These are phyloP conservation scores for Coleophoma cylindrospora DNA, from an alignment of 2,329 filamentous ascomycete genomes.

Conservation along the genomic window DNA sequence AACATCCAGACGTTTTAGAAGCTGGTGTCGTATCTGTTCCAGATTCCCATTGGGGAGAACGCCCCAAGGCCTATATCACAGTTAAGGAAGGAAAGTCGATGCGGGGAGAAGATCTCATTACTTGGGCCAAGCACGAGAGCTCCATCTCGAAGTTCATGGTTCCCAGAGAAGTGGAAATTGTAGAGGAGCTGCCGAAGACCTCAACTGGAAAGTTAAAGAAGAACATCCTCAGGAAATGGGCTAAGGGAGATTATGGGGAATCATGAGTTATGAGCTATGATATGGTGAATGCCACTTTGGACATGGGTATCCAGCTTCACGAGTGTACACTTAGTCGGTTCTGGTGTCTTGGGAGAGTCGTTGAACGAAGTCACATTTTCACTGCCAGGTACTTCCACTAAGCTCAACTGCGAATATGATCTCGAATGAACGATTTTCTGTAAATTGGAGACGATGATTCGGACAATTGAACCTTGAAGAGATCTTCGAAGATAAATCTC, in stretches of 20 bases:
- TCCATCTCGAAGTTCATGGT: conserved; percentile 90
- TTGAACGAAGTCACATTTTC: no score
- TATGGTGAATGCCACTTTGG: no score
- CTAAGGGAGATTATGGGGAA: conserved; percentile 7
- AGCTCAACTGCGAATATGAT: no score
- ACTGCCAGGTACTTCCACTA: no score
- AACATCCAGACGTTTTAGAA: conserved; percentile 86
- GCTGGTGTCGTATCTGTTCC: conserved; percentile 84
- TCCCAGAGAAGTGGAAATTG: conserved; percentile 66
- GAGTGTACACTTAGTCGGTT: no score
- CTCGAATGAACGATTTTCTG: no score
- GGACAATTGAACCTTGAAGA: no score
- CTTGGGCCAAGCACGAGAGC: conserved; percentile 79
- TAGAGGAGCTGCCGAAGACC: conserved; percentile 90
- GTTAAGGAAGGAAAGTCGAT: conserved; percentile 62
- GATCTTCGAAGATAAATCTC: no score
- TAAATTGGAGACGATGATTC: no score
- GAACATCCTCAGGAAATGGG: conserved; percentile 75
- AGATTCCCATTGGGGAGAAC: conserved; percentile 90
- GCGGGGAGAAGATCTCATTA: conserved; percentile 65
- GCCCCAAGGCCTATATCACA: conserved; percentile 92
- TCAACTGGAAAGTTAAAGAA: conserved; percentile 96
- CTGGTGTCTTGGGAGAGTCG: no score
- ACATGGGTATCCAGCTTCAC: no score
- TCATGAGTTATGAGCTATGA: not conserved